phyloP scores from a whole-genome alignment of 306 rosid genomes.

The Hylodesmum podocarpum region DNA sequence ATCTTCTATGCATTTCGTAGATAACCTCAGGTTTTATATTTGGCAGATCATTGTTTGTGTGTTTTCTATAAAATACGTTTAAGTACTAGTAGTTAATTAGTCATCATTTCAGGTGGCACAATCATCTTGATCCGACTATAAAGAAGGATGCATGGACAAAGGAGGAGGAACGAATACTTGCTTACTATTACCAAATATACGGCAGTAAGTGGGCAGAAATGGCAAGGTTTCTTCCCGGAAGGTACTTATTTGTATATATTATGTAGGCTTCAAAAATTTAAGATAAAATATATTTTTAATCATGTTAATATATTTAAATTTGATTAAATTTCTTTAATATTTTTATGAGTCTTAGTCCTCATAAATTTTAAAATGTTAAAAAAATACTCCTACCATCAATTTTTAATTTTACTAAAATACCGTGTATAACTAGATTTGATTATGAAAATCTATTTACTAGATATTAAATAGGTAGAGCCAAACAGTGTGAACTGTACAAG shows the following conservation, averaged over 20 bases:
- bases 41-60: background rate
- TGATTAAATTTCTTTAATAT: too few relatives aligned
- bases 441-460: too few relatives aligned
- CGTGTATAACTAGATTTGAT: too few relatives aligned
- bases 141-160: constrained; percentile 60
- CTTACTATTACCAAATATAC: constrained; percentile 42
- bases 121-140: constrained; percentile 57
- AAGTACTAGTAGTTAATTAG: background rate
- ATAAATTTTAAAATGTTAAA: too few relatives aligned
- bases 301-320: background rate
- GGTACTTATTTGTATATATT: constrained; percentile 38
- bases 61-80: background rate
- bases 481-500: too few relatives aligned
- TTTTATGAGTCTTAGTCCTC: too few relatives aligned
- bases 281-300: background rate
- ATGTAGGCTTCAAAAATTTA: background rate
- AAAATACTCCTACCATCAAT: too few relatives aligned
- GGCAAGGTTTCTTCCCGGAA: constrained; percentile 69
- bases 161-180: constrained; percentile 49
- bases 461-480: too few relatives aligned
- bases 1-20: background rate
- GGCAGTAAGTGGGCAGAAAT: constrained; percentile 78
- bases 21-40: background rate
- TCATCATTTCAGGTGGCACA: constrained; percentile 60
- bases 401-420: too few relatives aligned